Base-by-base conservation (phyloP, 495 filamentous ascomycete species). In the Daldinia loculata region DNA sequence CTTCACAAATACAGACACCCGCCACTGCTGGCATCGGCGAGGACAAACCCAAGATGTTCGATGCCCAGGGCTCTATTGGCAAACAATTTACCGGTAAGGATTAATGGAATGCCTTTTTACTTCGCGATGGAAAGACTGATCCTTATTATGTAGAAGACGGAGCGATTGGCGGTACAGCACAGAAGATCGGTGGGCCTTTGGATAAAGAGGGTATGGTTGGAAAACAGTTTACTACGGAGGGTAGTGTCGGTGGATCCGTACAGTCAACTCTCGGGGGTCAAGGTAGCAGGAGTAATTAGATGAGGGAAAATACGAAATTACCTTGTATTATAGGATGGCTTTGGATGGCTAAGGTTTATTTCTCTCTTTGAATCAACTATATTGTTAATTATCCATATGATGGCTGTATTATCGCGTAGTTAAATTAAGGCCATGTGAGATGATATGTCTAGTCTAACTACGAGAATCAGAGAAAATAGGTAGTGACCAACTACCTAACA, bases 151-250 rank as follows among this genome's bases (percentile, higher is more conserved):
- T 43, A 85, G 84, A 82, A 39, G 67, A 82, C 5, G 84, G 85
- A 7, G 66, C 78, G 0, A 61, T 85, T 11, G 83, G 85, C 6
- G 77, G 81, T 27, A 76, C 75, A 7, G 83, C 81, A 8, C 80
- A 87, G 71, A 81, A 78, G 62, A 68, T 86, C 6, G 85, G 85
- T 6, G 84, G 85, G 0, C 81, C 85, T 1, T 67, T 86, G 9
- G 78, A 82, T 56, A 80, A 79, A 62, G 76, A 80, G 24, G 82
- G 82, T 0, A 72, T 76, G 55, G 71, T 84, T 43, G 79, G 82
- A 41, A 84, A 84, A 66, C 79, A 82, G 36, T 84, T 82, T 64
- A 82, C 80, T 0, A 55, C 70, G 0, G 75, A 80, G 24, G 82
- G 81, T 0, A 69, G 66, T 12, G 71, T 83, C 36, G 82, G 82